These are phyloP conservation scores for Microascus cirrosus DNA, from an alignment of 2,329 filamentous ascomycete genomes.

Conservation along the genomic window DNA sequence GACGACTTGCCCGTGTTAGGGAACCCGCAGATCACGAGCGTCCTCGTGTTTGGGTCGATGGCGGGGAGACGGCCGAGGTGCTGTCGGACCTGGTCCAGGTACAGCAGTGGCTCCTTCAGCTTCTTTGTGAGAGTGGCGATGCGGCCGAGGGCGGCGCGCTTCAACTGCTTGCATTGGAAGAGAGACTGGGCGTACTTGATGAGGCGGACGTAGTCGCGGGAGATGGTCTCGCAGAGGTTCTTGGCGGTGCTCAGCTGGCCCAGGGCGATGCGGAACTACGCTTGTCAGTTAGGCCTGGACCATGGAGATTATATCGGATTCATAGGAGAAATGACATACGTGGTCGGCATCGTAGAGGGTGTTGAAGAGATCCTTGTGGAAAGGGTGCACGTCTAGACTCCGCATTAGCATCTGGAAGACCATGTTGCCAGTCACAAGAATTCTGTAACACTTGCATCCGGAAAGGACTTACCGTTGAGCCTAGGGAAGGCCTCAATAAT, in stretches of 20 bases:
- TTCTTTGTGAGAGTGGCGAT: conserved; percentile 97
- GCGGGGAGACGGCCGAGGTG: conserved; percentile 93
- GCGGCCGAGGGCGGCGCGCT: conserved; percentile 87
- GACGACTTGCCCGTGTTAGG: conserved; percentile 97
- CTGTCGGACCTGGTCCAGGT: conserved; percentile 84
- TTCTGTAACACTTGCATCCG: not conserved
- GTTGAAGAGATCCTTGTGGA: conserved; percentile 76
- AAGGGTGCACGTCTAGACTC: conserved; percentile 66
- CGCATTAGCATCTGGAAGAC: not conserved
- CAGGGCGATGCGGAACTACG: conserved; percentile 75
- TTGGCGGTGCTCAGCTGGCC: conserved; percentile 94
- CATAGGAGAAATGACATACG: conserved; percentile 6
- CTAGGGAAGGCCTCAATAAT: conserved; percentile 92
- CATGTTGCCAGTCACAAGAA: not conserved
- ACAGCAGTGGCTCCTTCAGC: conserved; percentile 86
- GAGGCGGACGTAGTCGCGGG: conserved; percentile 89
- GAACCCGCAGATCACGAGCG: conserved; percentile 91
- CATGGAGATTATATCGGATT: not conserved
- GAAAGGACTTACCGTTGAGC: conserved; percentile 43
- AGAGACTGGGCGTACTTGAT: conserved; percentile 86
- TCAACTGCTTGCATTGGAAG: conserved; percentile 98
- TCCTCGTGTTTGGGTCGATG: conserved; percentile 97
- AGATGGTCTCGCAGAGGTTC: conserved; percentile 91
- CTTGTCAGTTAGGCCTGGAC: not conserved
- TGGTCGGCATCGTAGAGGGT: conserved; percentile 98